Conservation (phyloP, 768 basidiomycete species). For the Auricularia sp. region DNA sequence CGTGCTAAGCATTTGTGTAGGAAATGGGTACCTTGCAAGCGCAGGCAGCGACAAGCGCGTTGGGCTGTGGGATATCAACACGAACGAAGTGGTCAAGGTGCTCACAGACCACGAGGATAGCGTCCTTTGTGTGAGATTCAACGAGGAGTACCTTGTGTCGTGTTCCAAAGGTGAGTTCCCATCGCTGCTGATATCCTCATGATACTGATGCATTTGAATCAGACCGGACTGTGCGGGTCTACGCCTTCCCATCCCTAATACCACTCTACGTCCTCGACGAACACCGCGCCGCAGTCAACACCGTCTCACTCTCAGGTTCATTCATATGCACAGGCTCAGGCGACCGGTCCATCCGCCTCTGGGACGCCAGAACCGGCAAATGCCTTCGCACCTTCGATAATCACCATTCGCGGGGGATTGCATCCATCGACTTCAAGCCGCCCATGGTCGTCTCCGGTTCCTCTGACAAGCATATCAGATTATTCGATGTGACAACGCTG, state of each 20-base stretch:
- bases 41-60: slow-evolving; percentile 67
- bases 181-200: background rate
- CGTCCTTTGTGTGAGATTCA: slow-evolving; percentile 67
- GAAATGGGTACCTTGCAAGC: slow-evolving; percentile 55
- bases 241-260: slow-evolving; percentile 52
- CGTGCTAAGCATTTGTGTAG: slow-evolving; percentile 63
- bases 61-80: slow-evolving; percentile 57
- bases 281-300: slow-evolving; percentile 75
- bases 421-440: slow-evolving; percentile 60
- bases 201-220: slow-evolving; percentile 4
- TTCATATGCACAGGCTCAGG: slow-evolving; percentile 71
- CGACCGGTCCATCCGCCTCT: slow-evolving; percentile 68
- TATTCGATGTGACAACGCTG: slow-evolving; percentile 52
- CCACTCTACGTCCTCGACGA: slow-evolving; percentile 50
- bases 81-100: slow-evolving; percentile 38
- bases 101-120: slow-evolving; percentile 69
- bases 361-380: slow-evolving; percentile 62
- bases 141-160: slow-evolving; percentile 53
- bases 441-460: slow-evolving; percentile 71
- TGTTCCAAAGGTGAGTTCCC: slow-evolving; percentile 62
- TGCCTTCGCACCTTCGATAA: slow-evolving; percentile 60
- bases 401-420: slow-evolving; percentile 75
- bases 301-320: slow-evolving; percentile 52
- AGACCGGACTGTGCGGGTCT: slow-evolving; percentile 69
- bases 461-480: slow-evolving; percentile 69